Evolutionary conservation across 441 rosid genomes (phyloP).

Genomic region (Gossypium lobatum): DNA sequence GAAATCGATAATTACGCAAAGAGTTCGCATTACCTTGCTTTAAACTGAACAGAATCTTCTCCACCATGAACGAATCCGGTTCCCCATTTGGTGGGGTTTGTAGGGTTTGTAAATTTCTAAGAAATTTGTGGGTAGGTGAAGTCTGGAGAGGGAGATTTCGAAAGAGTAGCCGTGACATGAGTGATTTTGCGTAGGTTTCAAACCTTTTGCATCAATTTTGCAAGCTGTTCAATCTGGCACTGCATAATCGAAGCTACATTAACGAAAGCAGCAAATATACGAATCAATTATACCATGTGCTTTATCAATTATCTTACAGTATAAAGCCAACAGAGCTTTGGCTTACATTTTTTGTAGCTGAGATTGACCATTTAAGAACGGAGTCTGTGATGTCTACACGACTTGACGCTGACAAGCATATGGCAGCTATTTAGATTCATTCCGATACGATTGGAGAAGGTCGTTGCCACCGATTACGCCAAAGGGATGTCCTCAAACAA

Average conservation of each 20-base stretch:
- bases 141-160: slow-evolving; percentile 13
- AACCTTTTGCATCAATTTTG: slow-evolving; percentile 68
- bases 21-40: slow-evolving; percentile 42
- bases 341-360: no score
- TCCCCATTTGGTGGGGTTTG: slow-evolving; percentile 18
- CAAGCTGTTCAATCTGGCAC: slow-evolving; percentile 72
- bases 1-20: slow-evolving; percentile 28
- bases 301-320: no score
- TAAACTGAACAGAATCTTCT: slow-evolving; percentile 47
- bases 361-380: no score
- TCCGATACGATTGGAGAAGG: neutral
- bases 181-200: slow-evolving; percentile 11
- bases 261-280: slow-evolving; percentile 17
- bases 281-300: no score
- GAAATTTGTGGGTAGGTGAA: slow-evolving; percentile 8
- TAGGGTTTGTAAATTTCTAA: slow-evolving; percentile 24
- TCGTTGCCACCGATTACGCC: neutral
- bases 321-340: no score
- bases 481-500: no score
- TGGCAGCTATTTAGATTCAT: neutral
- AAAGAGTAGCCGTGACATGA: slow-evolving; percentile 8
- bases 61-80: slow-evolving; percentile 45
- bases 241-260: slow-evolving; percentile 18
- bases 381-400: no score
- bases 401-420: neutral